phyloP scores from a whole-genome alignment of 2,329 filamentous ascomycete species.

The Aquanectria penicillioides region DNA sequence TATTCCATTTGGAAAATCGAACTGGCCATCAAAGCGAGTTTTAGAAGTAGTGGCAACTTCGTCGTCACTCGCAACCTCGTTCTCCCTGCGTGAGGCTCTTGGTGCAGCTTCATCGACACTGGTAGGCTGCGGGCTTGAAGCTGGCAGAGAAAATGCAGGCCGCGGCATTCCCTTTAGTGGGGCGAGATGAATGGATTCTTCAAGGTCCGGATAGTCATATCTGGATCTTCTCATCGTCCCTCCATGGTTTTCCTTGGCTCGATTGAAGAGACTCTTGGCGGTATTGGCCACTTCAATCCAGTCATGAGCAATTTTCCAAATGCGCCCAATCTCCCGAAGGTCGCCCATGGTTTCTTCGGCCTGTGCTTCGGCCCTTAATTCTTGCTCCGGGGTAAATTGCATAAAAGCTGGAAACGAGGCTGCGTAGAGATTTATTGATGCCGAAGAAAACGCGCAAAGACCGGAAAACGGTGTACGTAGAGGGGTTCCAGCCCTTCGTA shows the following conservation, averaged over 20 bases:
- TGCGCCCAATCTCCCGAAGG: conserved; percentile 25
- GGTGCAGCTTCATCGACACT: neutral
- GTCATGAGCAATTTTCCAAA: conserved; percentile 39
- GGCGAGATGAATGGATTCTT: conserved; percentile 37
- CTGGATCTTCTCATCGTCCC: conserved; percentile 28
- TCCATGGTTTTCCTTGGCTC: conserved; percentile 8
- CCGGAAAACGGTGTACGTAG: conserved; percentile 37
- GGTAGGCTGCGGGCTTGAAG: neutral
- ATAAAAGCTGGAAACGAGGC: conserved; percentile 34
- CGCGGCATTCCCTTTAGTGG: conserved; percentile 38
- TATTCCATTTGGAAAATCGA: conserved; percentile 15
- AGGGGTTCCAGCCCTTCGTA: conserved; percentile 32
- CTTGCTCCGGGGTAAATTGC: conserved; percentile 20
- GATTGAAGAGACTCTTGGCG: conserved; percentile 28
- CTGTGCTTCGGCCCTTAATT: conserved; percentile 17
- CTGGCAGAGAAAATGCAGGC: conserved; percentile 20
- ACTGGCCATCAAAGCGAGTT: neutral
- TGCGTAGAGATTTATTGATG: conserved; percentile 32
- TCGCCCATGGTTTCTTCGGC: conserved; percentile 25
- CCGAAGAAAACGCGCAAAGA: conserved; percentile 32
- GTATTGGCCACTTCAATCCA: conserved; percentile 39
- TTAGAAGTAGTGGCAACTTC: neutral
- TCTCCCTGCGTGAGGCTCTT: neutral
- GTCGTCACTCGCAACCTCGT: neutral
- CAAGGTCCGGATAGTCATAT: conserved; percentile 39